Conservation (phyloP, 148 eudicot species). For the Gaultheria prostrata region DNA sequence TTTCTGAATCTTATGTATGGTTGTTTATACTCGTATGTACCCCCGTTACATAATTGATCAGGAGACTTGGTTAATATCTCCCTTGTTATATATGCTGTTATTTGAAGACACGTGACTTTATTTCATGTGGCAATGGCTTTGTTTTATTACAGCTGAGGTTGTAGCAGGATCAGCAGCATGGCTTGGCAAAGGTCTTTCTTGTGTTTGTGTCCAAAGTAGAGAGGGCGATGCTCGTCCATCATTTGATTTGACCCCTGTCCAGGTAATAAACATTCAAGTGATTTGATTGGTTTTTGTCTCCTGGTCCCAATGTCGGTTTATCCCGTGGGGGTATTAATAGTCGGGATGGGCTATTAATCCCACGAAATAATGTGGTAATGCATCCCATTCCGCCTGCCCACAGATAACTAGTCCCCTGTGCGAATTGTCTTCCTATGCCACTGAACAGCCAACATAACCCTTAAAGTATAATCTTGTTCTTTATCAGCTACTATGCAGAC, state of each 20-base stretch:
- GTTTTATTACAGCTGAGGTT: slow-evolving; percentile 76
- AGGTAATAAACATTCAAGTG: slow-evolving; percentile 49
- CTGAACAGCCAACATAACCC: background rate
- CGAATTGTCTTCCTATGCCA: background rate
- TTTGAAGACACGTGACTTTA: slow-evolving; percentile 6
- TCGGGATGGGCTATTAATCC: background rate
- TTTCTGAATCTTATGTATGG: slow-evolving; percentile 4
- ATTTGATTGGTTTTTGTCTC: background rate
- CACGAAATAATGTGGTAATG: background rate
- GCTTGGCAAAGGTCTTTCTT: slow-evolving; percentile 95
- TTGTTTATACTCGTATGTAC: slow-evolving; percentile 5
- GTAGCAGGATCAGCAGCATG: slow-evolving; percentile 99
- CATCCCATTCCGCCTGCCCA: background rate
- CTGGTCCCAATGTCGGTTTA: background rate
- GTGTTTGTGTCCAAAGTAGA: slow-evolving; percentile 95
- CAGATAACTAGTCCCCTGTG: background rate
- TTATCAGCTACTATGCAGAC: background rate
- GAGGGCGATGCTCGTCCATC: slow-evolving; percentile 89
- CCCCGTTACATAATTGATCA: background rate
- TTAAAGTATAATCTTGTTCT: background rate
- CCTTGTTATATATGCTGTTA: background rate
- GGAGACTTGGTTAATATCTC: background rate
- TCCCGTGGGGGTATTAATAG: background rate
- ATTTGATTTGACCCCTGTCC: slow-evolving; percentile 80
- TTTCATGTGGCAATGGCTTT: slow-evolving; percentile 19